Base-by-base conservation (phyloP, 148 eudicot species). In the Cornus suecica region DNA sequence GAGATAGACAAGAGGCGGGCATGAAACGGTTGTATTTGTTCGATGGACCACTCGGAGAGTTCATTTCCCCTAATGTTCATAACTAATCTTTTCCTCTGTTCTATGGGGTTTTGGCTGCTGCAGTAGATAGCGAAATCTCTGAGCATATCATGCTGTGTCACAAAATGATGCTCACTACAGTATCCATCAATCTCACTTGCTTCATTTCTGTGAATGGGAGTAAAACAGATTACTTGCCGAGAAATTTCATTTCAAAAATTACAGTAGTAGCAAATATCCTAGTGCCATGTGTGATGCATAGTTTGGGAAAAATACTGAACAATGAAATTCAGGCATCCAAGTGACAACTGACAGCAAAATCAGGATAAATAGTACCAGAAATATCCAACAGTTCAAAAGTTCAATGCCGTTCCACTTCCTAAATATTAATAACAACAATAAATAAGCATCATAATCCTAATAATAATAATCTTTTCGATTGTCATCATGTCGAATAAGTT, bases 141-240 rank as follows among this genome's bases (percentile, higher is more conserved):
- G 56, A 84, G 67, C 16, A 80, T 42, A 80, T 84, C 86, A 71
- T 80, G 86, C 58, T 80, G 86, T 14, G 42, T 37, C 9, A 37
- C 5, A 37, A 37, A 37, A 37, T 37, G 42, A 37, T 37, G 42
- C 8, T 37, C 42, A 37, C 9, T 71, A 70, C 77, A 80, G 54
- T 70, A 77, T 29, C 69, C 74, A 67, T 42, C 32, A 66, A 5
- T 61, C 27, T 32, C 74, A 25, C 48, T 27, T 61, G 72, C 74
- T 65, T 65, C 73, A 60, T 77, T 70, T 41, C 80, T 83, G 79
- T 30, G 24, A 70, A 66, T 10, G 32, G 8, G 67, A 76, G 48
- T 48, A 27, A 63, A 66, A 18, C 32, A 45, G 22, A 18, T 29
- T 66, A 6, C 26, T 56, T 16, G 31, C 32, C 22, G 25, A 14